Percentiles rank a stretch among this genome's conserved stretches.
These are phyloP conservation scores for Echinochloa phyllopogon DNA, from an alignment of 176 grass and related monocot genomes.

Conservation along the genomic window DNA sequence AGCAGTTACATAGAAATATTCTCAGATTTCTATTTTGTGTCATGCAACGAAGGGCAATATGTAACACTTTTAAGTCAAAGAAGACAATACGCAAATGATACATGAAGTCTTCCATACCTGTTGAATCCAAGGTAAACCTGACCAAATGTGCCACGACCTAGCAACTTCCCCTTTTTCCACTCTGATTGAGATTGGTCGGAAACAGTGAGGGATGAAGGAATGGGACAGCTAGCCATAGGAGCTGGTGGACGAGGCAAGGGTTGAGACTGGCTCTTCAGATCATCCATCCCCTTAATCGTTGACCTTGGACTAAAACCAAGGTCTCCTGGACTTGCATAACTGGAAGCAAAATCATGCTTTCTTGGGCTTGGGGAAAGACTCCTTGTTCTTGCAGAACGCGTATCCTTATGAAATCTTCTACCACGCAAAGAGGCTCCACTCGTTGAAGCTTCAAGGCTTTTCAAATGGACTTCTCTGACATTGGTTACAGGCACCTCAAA, in stretches of 20 bases:
- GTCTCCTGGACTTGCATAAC: conserved; percentile 52
- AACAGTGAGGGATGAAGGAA: conserved; percentile 38
- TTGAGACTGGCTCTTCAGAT: conserved; percentile 63
- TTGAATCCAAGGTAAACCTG: conserved; percentile 95
- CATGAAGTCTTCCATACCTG: conserved; percentile 51
- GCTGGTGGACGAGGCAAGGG: conserved; percentile 59
- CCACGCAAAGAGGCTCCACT: conserved; percentile 42
- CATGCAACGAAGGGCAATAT: background rate
- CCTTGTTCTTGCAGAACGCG: conserved; percentile 54
- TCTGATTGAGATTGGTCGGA: conserved; percentile 43
- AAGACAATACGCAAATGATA: background rate
- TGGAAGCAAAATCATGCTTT: conserved; percentile 44
- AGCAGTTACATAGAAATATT: conserved; percentile 5
- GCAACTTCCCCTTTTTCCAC: conserved; percentile 81
- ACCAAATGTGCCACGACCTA: conserved; percentile 91
- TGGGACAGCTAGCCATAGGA: conserved; percentile 18
- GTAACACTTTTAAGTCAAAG: conserved; percentile 6
- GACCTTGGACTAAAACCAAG: conserved; percentile 62
- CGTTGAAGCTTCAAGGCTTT: conserved; percentile 48
- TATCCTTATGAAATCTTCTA: conserved; percentile 61
- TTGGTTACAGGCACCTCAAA: conserved; percentile 42
- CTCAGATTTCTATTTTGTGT: background rate
- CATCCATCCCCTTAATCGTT: conserved; percentile 52
- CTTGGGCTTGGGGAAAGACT: conserved; percentile 55
- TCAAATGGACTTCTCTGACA: conserved; percentile 47